Conservation (phyloP, 208 protist genomes). For the Wallacemonas rigidus region DNA sequence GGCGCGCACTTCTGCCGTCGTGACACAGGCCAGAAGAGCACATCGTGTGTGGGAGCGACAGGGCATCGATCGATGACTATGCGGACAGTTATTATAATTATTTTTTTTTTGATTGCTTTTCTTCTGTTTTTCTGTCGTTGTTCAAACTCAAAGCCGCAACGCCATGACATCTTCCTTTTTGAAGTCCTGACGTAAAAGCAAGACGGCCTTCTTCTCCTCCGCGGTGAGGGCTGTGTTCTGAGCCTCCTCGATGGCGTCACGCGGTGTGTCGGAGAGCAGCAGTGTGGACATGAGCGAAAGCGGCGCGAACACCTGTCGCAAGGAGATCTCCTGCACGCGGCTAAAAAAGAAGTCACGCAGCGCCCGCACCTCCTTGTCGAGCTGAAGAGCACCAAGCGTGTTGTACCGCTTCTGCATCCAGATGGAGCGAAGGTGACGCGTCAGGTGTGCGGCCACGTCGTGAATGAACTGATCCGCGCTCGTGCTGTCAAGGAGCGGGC, state of each 20-base stretch:
- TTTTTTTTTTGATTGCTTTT: background rate
- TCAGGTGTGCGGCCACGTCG: constrained; percentile 36
- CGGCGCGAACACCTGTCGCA: constrained; percentile 53
- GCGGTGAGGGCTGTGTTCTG: constrained; percentile 61
- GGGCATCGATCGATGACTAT: too few relatives aligned
- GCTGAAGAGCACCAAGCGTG: constrained; percentile 73
- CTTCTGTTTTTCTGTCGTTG: background rate
- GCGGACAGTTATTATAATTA: too few relatives aligned
- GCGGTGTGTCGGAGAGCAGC: constrained; percentile 63
- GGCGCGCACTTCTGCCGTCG: too few relatives aligned
- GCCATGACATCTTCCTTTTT: constrained; percentile 55
- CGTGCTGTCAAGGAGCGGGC: constrained; percentile 24
- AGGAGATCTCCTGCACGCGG: constrained; percentile 51
- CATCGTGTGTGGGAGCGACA: too few relatives aligned
- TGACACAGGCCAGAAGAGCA: too few relatives aligned
- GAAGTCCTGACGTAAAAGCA: constrained; percentile 73
- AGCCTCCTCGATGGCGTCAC: constrained; percentile 67
- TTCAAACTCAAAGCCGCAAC: constrained; percentile 37
- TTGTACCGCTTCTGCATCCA: constrained; percentile 60
- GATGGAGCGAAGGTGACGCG: constrained; percentile 29
- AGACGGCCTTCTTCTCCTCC: constrained; percentile 69
- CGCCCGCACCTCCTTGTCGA: constrained; percentile 80
- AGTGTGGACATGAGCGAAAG: constrained; percentile 60
- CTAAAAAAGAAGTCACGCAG: constrained; percentile 66
- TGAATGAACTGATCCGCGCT: constrained; percentile 47